These are phyloP conservation scores for Pseudocercospora eumusae DNA, from an alignment of 2,329 filamentous ascomycete species.

Conservation along the genomic window DNA sequence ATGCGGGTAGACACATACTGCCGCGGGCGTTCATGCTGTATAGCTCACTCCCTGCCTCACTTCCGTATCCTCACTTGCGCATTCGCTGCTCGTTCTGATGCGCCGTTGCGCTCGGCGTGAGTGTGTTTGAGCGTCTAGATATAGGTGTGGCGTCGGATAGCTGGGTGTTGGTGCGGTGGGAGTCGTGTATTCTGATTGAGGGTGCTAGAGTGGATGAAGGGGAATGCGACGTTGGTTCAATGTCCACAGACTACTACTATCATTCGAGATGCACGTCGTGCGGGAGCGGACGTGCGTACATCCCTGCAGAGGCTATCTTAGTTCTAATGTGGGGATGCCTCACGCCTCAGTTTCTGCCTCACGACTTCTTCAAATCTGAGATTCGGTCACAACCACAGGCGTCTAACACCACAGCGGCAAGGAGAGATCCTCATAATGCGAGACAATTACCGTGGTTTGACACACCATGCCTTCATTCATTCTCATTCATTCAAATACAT, in stretches of 20 bases:
- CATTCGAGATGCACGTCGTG: constrained; percentile 1
- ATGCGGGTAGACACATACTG: constrained; percentile 13
- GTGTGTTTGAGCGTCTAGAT: neutral
- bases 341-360: neutral
- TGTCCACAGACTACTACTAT: neutral
- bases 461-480: neutral
- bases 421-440: no score
- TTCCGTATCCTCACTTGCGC: constrained; percentile 1
- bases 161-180: no score
- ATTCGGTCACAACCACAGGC: neutral
- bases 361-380: neutral
- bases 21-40: constrained; percentile 18
- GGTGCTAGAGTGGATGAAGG: neutral
- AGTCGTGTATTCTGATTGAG: neutral
- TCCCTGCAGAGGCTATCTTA: neutral
- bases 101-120: neutral
- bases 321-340: constrained; percentile 3
- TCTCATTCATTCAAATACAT: neutral
- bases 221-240: neutral
- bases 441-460: neutral
- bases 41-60: constrained; percentile 3
- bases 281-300: neutral
- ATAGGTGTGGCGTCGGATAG: neutral
- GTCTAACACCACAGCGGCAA: no score
- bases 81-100: neutral